Evolutionary conservation across 208 protist genomes (phyloP).

Genomic region (Leishmania tarentolae): DNA sequence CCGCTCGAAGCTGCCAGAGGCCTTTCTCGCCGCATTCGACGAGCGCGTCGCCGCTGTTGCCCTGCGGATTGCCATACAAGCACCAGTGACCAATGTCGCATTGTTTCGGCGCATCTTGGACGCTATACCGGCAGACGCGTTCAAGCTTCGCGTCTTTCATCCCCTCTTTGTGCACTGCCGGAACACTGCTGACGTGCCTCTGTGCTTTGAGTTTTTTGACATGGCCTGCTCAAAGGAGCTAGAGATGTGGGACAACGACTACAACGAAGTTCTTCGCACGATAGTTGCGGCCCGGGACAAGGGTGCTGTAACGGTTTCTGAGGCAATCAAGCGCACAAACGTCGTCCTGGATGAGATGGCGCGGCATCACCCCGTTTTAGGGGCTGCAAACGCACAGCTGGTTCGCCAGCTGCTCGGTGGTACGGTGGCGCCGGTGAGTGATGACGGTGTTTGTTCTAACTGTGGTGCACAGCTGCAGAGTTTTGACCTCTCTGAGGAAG

Average conservation of each 20-base stretch:
- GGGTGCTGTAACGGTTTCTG: neutral
- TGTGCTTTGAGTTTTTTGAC: constrained; percentile 53
- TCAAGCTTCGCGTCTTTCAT: constrained; percentile 70
- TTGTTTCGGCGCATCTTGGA: constrained; percentile 52
- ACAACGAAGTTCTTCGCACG: constrained; percentile 49
- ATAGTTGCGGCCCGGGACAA: constrained; percentile 17
- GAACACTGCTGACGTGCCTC: constrained; percentile 25
- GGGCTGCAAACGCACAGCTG: constrained; percentile 55
- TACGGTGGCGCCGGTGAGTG: constrained; percentile 18
- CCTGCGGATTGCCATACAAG: constrained; percentile 48
- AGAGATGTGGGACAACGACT: constrained; percentile 88
- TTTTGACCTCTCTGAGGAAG: constrained; percentile 63
- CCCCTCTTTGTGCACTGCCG: constrained; percentile 62
- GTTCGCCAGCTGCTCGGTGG: constrained; percentile 57
- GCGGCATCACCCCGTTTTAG: constrained; percentile 77
- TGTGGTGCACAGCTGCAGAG: constrained; percentile 49
- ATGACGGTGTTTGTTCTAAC: constrained; percentile 42
- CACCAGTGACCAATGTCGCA: constrained; percentile 15
- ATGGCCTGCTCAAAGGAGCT: constrained; percentile 37
- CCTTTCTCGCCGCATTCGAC: constrained; percentile 40
- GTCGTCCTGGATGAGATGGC: constrained; percentile 48
- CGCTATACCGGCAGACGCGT: constrained; percentile 44
- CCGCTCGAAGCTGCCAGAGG: constrained; percentile 23
- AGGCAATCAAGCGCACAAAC: neutral
- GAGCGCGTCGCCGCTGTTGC: constrained; percentile 76